A percentile compares a stretch with the other conserved stretches of the same genome.
Conservation (phyloP, 2,329 filamentous ascomycete genomes). For the Alternaria novae-zelandiae region DNA sequence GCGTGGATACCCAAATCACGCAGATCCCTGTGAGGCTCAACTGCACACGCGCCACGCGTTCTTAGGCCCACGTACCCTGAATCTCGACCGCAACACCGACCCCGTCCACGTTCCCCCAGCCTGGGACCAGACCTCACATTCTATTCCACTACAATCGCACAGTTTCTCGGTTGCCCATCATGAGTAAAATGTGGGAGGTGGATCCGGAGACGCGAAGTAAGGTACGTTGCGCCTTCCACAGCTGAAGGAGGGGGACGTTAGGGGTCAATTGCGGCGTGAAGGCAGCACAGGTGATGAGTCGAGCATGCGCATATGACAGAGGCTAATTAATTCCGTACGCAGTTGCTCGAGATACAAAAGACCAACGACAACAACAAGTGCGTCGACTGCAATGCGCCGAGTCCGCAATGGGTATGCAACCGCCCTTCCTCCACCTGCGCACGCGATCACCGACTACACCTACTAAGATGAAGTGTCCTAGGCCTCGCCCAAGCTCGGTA, state of each 20-base stretch:
- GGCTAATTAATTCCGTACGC: conserved; percentile 27
- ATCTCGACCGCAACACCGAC: conserved; percentile 20
- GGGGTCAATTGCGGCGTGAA: conserved; percentile 9
- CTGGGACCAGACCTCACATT: background rate
- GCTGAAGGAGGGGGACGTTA: conserved; percentile 14
- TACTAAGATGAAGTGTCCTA: conserved; percentile 42
- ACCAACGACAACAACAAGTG: conserved; percentile 86
- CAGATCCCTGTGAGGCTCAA: conserved; percentile 20
- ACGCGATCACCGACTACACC: conserved; percentile 9
- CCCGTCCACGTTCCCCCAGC: background rate
- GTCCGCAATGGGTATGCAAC: conserved; percentile 87
- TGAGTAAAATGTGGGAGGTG: conserved; percentile 94
- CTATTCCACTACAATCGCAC: background rate
- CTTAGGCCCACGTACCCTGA: conserved; percentile 19
- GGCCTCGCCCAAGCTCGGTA: conserved; percentile 91
- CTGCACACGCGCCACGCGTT: conserved; percentile 22
- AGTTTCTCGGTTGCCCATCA: conserved; percentile 29
- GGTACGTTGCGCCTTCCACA: conserved; percentile 58
- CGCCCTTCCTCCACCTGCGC: conserved; percentile 4
- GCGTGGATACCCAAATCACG: background rate
- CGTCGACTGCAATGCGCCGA: conserved; percentile 94
- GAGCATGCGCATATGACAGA: background rate
- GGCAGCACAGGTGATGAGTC: background rate
- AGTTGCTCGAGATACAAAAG: conserved; percentile 93
- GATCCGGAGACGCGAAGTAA: conserved; percentile 97